Percentiles rank a stretch among this genome's conserved stretches.
These are phyloP conservation scores for Rhizopus delemar DNA, from an alignment of 371 early-diverging fungal species.

Conservation along the genomic window DNA sequence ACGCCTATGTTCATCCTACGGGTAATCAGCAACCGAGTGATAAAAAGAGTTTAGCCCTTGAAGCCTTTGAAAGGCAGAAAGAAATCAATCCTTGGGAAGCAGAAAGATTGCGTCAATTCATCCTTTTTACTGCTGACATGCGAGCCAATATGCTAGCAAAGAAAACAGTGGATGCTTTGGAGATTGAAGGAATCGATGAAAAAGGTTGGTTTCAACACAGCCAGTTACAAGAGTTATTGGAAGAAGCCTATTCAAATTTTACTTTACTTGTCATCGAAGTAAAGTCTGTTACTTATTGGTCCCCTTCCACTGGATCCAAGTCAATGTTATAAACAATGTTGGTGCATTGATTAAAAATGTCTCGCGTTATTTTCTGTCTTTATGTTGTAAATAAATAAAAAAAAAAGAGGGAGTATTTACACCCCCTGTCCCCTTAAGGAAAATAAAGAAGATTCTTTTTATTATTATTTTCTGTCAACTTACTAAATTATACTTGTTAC, in stretches of 20 bases:
- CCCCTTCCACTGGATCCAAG: constrained; percentile 24
- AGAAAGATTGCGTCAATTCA: constrained; percentile 39
- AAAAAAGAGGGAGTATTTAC: not conserved
- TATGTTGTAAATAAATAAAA: not conserved
- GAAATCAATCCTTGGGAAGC: constrained; percentile 32
- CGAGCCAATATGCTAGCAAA: constrained; percentile 11
- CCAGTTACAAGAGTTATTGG: constrained; percentile 25
- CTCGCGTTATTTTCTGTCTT: not conserved
- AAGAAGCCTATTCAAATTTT: constrained; percentile 43
- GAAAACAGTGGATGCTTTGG: not conserved
- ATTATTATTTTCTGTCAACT: too few species aligned
- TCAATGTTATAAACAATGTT: constrained; percentile 8
- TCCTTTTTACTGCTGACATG: constrained; percentile 13
- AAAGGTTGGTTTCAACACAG: constrained; percentile 31
- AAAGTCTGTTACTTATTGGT: constrained; percentile 30
- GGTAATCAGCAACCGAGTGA: not conserved
- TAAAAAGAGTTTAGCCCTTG: constrained; percentile 18
- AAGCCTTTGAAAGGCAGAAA: constrained; percentile 27
- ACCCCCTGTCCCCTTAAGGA: too few species aligned
- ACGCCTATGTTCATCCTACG: not conserved
- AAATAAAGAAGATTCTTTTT: not conserved
- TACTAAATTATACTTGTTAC: not conserved
- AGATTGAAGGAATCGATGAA: constrained; percentile 16
- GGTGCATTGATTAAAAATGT: not conserved
- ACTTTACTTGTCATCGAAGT: constrained; percentile 36